Conservation (phyloP, 306 rosid species). For the Quercus berberidifolia region DNA sequence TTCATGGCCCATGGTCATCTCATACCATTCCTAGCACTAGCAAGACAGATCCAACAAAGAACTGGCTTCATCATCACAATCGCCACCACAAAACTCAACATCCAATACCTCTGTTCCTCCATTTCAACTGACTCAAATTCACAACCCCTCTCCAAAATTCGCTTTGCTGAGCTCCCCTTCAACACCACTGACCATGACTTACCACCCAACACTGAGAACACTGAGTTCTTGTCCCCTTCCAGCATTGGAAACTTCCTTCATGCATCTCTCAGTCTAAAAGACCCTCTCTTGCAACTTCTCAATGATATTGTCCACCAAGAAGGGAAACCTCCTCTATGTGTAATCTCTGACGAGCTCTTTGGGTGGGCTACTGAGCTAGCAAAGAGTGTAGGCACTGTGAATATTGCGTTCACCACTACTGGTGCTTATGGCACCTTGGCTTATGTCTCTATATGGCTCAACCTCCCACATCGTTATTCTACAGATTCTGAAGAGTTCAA, state of each 20-base stretch:
- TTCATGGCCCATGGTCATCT: slow-evolving; percentile 79
- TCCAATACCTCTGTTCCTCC: slow-evolving; percentile 48
- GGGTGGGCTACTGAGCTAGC: slow-evolving; percentile 62
- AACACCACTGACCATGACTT: slow-evolving; percentile 33
- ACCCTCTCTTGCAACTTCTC: slow-evolving; percentile 37
- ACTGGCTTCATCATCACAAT: slow-evolving; percentile 46
- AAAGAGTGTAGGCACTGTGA: slow-evolving; percentile 30
- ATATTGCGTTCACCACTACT: slow-evolving; percentile 49
- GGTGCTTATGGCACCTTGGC: slow-evolving; percentile 75
- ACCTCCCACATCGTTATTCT: slow-evolving; percentile 51
- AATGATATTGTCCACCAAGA: slow-evolving; percentile 27
- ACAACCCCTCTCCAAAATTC: slow-evolving; percentile 11
- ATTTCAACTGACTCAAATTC: slow-evolving; percentile 1
- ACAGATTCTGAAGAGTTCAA: slow-evolving; percentile 40
- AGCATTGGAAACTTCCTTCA: slow-evolving; percentile 10
- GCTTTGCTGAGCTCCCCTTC: slow-evolving; percentile 46
- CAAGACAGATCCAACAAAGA: slow-evolving; percentile 45
- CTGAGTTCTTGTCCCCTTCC: slow-evolving; percentile 43
- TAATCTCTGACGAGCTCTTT: slow-evolving; percentile 46
- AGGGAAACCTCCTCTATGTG: slow-evolving; percentile 44
- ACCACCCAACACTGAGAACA: slow-evolving; percentile 57
- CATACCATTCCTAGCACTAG: slow-evolving; percentile 60
- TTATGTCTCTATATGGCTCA: slow-evolving; percentile 52
- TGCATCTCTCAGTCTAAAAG: slow-evolving; percentile 48
- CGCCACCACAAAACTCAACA: slow-evolving; percentile 62